Base-by-base conservation (phyloP, 257 asterid species). In the Cordia subcordata region DNA sequence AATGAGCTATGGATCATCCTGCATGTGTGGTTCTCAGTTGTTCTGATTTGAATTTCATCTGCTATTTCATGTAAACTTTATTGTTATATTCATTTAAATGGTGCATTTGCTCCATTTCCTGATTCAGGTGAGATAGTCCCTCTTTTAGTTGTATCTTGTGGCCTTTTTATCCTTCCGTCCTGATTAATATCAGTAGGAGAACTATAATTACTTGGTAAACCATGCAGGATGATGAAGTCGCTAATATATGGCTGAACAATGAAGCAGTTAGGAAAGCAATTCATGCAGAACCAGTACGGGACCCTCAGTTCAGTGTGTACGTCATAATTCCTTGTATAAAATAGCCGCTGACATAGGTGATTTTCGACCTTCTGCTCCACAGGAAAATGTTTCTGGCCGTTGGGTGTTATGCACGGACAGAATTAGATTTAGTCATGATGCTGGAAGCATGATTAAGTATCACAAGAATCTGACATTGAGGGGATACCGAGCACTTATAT, bases 391-490 rank as follows among this genome's bases (percentile, higher is more conserved):
- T 37, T 51, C 87, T 10, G 89, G 82, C 23, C 18, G 55, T 20
- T 92, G 94, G 93, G 94, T 70, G 61, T 67, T 86, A 23, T 92
- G 99, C 80, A 86, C 99, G 10, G 73, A 3, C 58, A 73, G 83
- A 71, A 82, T 92, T 61, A 0, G 0, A 8, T 82, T 88, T 57
- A 16, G n/a, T 55, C 93, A 83, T 63, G 96, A 92, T 74, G 71
- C 94, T 33, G 99, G 99, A 64, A 92, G 97, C 81, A 92, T 92
- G 99, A 84, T 92, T 75, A 78, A 74, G 62, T 92, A 82, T 77
- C 99, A 92, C 81, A 81, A 73, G 77, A 88, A 81, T 68, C 97
- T 92, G 64, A 86, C 97, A 5, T 64, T 80, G 20, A 75, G 73
- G n/a, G 96, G 99, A 20, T 92, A 81, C 64, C 94, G 85, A 59